Evolutionary conservation across 305 asterid genomes (phyloP).

Genomic region (Euphrasia arctica): DNA sequence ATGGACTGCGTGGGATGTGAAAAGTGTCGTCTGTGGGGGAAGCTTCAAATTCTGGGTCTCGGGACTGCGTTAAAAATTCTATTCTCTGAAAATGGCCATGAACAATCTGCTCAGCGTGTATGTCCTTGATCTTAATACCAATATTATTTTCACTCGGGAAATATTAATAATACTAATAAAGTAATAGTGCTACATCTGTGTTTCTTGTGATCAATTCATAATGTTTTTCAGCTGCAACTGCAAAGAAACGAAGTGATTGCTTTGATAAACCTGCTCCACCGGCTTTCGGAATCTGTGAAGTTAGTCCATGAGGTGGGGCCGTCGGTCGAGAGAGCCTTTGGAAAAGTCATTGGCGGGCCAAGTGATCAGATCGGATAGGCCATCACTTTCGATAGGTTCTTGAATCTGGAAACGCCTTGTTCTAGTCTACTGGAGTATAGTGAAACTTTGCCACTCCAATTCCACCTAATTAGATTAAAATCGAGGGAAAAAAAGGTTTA

Average conservation of each 20-base stretch:
- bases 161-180: neutral
- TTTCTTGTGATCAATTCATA: constrained; percentile 12
- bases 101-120: constrained; percentile 32
- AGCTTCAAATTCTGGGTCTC: constrained; percentile 72
- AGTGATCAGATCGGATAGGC: constrained; percentile 28
- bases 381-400: constrained; percentile 24
- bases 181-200: neutral
- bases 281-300: constrained; percentile 60
- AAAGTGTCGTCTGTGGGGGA: constrained; percentile 77
- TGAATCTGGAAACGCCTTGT: constrained; percentile 2
- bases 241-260: constrained; percentile 73
- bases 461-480: too few species aligned
- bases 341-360: constrained; percentile 33
- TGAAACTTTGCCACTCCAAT: neutral
- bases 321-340: constrained; percentile 30
- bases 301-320: constrained; percentile 48
- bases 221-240: constrained; percentile 45
- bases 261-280: constrained; percentile 51
- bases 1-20: constrained; percentile 79
- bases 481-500: too few species aligned
- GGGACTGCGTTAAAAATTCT: constrained; percentile 68
- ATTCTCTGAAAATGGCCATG: constrained; percentile 45
- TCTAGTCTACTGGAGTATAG: constrained; percentile 1
- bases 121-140: constrained; percentile 21
- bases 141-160: too few species aligned